Percentiles rank a stretch among this genome's conserved stretches.
These are phyloP conservation scores for Yamadazyma phyllophila DNA, from an alignment of 805 yeast species.

Conservation along the genomic window DNA sequence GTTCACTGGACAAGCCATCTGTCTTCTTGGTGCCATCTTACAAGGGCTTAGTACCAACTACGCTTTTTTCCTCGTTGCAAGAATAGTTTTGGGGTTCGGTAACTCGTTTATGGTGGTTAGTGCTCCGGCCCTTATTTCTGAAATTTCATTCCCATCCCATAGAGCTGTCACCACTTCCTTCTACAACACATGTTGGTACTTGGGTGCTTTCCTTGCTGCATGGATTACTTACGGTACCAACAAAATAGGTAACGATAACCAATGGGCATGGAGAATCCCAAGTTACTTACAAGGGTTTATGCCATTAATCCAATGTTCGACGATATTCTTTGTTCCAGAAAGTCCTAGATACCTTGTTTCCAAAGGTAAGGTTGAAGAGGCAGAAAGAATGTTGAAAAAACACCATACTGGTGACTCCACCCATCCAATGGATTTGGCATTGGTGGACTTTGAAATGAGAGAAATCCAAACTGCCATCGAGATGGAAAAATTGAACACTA, in stretches of 20 bases:
- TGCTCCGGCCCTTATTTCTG: constrained; percentile 51
- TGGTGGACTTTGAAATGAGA: constrained; percentile 15
- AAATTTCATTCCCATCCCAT: constrained; percentile 47
- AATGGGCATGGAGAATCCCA: constrained; percentile 56
- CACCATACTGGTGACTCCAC: constrained; percentile 37
- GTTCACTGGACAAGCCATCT: constrained; percentile 23
- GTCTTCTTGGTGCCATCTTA: constrained; percentile 34
- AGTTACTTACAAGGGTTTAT: constrained; percentile 48
- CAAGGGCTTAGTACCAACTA: constrained; percentile 37
- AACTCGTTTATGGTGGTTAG: constrained; percentile 38
- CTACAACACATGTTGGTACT: constrained; percentile 51
- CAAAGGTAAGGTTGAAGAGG: constrained; percentile 42
- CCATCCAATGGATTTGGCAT: constrained; percentile 14
- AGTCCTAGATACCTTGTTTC: constrained; percentile 46
- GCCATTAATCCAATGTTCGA: constrained; percentile 40
- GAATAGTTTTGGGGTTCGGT: constrained; percentile 52
- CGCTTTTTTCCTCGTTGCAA: constrained; percentile 39
- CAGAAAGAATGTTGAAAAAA: constrained; percentile 38
- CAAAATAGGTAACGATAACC: constrained; percentile 19
- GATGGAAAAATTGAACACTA: constrained; percentile 13
- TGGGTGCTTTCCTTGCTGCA: constrained; percentile 54
- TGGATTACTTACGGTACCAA: constrained; percentile 50
- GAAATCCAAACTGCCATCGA: constrained; percentile 15
- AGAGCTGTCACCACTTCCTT: constrained; percentile 42
- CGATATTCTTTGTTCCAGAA: constrained; percentile 45